Evolutionary conservation across 257 asterid species (phyloP).

Genomic region (Solanum chmielewskii): DNA sequence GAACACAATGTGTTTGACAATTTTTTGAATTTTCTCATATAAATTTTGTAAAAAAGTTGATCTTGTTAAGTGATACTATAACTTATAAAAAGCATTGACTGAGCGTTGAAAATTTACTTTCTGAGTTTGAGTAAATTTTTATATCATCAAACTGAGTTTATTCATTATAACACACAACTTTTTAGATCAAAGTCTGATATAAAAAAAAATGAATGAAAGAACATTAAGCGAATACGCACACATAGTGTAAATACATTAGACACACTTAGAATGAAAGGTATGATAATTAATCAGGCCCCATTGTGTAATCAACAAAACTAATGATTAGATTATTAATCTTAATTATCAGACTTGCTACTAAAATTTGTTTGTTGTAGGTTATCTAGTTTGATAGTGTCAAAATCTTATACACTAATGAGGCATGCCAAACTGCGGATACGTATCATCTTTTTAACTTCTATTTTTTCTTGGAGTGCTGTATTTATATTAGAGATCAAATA

Average conservation of each 20-base stretch:
- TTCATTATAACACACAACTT: background rate
- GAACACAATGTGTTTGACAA: background rate
- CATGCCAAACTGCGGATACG: background rate
- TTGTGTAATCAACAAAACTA: background rate
- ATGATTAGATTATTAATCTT: background rate
- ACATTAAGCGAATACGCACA: background rate
- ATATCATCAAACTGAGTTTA: background rate
- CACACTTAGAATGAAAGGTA: background rate
- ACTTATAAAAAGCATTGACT: background rate
- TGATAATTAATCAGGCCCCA: background rate
- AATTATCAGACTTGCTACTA: too few species aligned
- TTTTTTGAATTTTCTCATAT: background rate
- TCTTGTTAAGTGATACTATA: background rate
- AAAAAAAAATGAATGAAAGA: background rate
- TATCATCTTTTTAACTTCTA: background rate
- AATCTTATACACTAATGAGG: background rate
- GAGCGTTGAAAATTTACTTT: background rate
- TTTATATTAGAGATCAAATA: too few species aligned
- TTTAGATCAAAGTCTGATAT: too few species aligned
- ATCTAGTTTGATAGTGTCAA: background rate
- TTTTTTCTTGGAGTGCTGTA: fast-evolving
- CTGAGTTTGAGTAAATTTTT: background rate
- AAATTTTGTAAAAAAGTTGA: background rate
- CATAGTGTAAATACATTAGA: background rate
- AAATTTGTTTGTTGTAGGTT: too few species aligned